Base-by-base conservation (phyloP, 2,329 filamentous ascomycete species). In the Sarocladium brachiariae region DNA sequence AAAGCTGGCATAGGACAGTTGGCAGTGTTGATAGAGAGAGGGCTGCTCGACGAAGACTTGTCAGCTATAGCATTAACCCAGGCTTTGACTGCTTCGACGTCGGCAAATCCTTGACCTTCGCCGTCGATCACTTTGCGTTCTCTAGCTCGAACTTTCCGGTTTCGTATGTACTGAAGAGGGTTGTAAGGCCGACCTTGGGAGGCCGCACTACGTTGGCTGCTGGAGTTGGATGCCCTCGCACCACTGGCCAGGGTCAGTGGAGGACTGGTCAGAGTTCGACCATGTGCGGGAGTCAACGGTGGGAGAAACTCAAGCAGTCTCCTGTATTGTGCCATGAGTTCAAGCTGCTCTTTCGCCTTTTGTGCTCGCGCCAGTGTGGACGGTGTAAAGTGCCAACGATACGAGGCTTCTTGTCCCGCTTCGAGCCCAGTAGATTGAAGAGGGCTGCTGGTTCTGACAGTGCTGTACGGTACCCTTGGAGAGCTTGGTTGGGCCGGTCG, bases 121-220 rank as follows among this genome's bases (percentile, higher is more conserved):
- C 87, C 83, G 59, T 93, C 81, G 30, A 96, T 84, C 1, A 78
- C 69, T 56, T 80, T 84, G 35, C 88, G 80, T 67, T 95, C 88
- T 14, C 91, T 80, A 23, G 86, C 85, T 55, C 93, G 79, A 11
- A 93, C 80, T 63, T 91, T 92, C 45, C 92, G 80, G 62, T 99
- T 97, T 18, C 93, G 84, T 51, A 97, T 87, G 58, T 89, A 89
- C 65, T 97, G 93, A 21, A 99, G 70, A 4, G 92, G 93, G 63
- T 99, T 96, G 64, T 97, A 97, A 2, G 75, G 70, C 49, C 91
- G 83, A 4, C 87, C 86, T 7, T 84, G 52, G 70, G 48, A 55
- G 66, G 65, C 50, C 65, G 53, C 52, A 64, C 50, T 58, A 13
- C 41, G 71, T 27, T 56, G 52, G 4, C 53, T 55, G 18, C 56